Conservation (phyloP, 768 basidiomycete species). For the Tricholoma sp. region DNA sequence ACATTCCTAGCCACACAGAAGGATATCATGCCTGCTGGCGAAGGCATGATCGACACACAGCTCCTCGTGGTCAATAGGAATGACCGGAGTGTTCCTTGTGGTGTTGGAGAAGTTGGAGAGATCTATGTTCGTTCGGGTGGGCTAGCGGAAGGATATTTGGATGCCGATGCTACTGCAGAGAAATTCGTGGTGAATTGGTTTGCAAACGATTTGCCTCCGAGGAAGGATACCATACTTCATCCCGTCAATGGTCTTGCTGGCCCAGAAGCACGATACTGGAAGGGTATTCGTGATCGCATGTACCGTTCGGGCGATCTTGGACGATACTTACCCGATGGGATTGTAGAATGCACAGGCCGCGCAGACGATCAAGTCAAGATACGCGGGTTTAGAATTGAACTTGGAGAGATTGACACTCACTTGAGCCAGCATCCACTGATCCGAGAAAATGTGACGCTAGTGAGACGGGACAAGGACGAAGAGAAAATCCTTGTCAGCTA, state of each 20-base stretch:
- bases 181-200: constrained; percentile 99
- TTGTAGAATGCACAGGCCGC: constrained; percentile 94
- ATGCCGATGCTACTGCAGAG: constrained; percentile 73
- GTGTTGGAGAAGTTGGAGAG: constrained; percentile 95
- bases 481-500: constrained; percentile 98
- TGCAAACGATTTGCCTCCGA: constrained; percentile 34
- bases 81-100: constrained; percentile 82
- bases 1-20: constrained; percentile 93
- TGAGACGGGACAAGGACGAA: constrained; percentile 96
- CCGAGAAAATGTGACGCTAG: constrained; percentile 96
- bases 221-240: constrained; percentile 70
- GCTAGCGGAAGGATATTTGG: constrained; percentile 91
- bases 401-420: constrained; percentile 97
- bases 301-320: constrained; percentile 97
- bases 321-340: constrained; percentile 86
- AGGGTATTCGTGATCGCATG: constrained; percentile 94
- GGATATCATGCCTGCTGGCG: constrained; percentile 96
- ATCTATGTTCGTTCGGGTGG: constrained; percentile 98
- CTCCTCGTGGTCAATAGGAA: constrained; percentile 91
- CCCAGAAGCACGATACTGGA: constrained; percentile 82
- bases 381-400: constrained; percentile 96
- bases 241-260: constrained; percentile 53
- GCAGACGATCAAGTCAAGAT: constrained; percentile 99
- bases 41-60: constrained; percentile 97
- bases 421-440: constrained; percentile 90